Percentiles rank a stretch among this genome's conserved stretches.
These are phyloP conservation scores for Penicillium steckii DNA, from an alignment of 495 filamentous ascomycete species.

Conservation along the genomic window DNA sequence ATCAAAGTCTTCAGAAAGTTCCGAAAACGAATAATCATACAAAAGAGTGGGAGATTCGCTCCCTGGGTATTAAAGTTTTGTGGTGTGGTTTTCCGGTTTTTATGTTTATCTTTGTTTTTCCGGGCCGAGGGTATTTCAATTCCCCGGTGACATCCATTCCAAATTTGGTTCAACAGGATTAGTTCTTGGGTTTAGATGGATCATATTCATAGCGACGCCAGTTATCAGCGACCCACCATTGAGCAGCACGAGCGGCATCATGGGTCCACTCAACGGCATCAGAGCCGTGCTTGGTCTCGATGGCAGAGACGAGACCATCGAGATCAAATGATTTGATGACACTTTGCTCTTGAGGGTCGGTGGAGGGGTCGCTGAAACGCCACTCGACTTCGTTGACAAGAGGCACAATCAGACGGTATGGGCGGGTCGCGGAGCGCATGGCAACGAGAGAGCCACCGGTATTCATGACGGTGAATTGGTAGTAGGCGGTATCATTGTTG, in stretches of 20 bases:
- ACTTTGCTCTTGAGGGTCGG: conserved; percentile 36
- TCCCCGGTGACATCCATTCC: neutral
- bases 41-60: neutral
- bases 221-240: conserved; percentile 40
- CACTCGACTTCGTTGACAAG: conserved; percentile 38
- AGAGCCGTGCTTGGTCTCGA: conserved; percentile 29
- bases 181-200: conserved; percentile 3
- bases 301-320: conserved; percentile 21
- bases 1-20: conserved; percentile 7
- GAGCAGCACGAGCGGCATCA: conserved; percentile 34
- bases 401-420: conserved; percentile 42
- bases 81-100: too few relatives aligned
- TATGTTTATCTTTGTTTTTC: neutral
- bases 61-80: neutral
- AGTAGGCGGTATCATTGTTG: conserved; percentile 35
- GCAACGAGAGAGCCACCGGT: conserved; percentile 42
- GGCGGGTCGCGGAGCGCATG: conserved; percentile 36
- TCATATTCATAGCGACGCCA: conserved; percentile 19
- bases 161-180: too few relatives aligned
- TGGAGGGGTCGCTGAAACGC: conserved; percentile 33
- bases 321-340: conserved; percentile 34
- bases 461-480: conserved; percentile 48
- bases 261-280: conserved; percentile 38
- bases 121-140: neutral
- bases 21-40: conserved; percentile 4